Evolutionary conservation across 805 yeast species (phyloP).

Genomic region (Saccharomycopsis malanga): DNA sequence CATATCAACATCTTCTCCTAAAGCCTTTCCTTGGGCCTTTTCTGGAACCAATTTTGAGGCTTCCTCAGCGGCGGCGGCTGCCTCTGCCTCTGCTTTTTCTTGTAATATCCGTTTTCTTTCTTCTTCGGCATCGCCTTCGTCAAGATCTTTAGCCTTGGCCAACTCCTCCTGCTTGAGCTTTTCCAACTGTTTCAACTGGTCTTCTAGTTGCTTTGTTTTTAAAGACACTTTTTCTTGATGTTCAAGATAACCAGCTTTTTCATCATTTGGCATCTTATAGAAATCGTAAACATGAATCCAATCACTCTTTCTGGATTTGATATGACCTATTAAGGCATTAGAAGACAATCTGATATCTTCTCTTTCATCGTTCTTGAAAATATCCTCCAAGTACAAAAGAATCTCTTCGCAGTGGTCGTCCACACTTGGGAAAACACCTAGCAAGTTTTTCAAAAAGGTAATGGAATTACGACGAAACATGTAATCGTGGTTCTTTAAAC

Average conservation of each 20-base stretch:
- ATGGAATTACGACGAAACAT: constrained; percentile 77
- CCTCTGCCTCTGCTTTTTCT: not conserved
- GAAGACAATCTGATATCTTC: constrained; percentile 79
- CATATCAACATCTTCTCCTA: too few species aligned
- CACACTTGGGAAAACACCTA: constrained; percentile 59
- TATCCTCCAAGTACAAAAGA: constrained; percentile 38
- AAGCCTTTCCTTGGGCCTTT: too few species aligned
- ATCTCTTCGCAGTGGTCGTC: constrained; percentile 57
- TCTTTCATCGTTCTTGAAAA: constrained; percentile 50
- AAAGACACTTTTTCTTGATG: constrained; percentile 22
- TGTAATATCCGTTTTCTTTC: not conserved
- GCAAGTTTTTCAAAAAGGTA: constrained; percentile 60
- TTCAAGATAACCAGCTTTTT: constrained; percentile 28
- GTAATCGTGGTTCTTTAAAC: constrained; percentile 50
- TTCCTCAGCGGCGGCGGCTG: not conserved
- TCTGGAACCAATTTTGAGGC: too few species aligned
- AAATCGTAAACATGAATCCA: constrained; percentile 55
- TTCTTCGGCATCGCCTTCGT: not conserved
- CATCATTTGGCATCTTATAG: constrained; percentile 41
- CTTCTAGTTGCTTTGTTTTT: constrained; percentile 19
- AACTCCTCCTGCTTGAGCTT: not conserved
- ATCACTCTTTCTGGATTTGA: constrained; percentile 45
- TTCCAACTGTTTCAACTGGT: not conserved
- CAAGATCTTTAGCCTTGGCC: not conserved
- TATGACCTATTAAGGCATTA: constrained; percentile 60